phyloP scores from a whole-genome alignment of 305 asterid species.

The Salvia sclarea region DNA sequence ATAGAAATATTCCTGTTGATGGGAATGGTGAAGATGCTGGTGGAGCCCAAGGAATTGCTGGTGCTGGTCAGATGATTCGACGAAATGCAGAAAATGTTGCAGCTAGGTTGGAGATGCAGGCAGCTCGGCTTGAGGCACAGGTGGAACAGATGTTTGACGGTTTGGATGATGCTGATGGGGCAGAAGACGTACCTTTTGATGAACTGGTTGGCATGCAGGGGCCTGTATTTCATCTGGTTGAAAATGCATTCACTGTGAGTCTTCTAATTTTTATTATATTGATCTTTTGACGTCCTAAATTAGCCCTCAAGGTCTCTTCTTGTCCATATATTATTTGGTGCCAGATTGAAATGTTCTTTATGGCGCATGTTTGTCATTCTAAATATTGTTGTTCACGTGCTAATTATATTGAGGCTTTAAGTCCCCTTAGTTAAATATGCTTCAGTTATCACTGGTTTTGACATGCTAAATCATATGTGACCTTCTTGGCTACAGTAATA shows the following conservation, averaged over 20 bases:
- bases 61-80: constrained; percentile 86
- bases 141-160: constrained; percentile 99
- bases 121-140: constrained; percentile 95
- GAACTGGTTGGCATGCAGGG: constrained; percentile 99
- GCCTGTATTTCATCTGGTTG: constrained; percentile 94
- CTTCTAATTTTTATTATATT: constrained; percentile 20
- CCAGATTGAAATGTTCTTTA: not conserved
- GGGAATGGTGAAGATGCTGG: constrained; percentile 82
- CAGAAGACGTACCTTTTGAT: constrained; percentile 97
- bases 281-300: not conserved
- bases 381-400: not conserved
- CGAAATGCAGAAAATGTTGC: constrained; percentile 99
- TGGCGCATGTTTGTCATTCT: not conserved
- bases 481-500: not conserved
- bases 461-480: not conserved
- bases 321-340: not conserved
- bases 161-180: constrained; percentile 97
- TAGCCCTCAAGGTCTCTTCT: not conserved
- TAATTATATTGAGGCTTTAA: not conserved
- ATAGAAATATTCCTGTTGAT: constrained; percentile 66
- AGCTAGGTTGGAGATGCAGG: constrained; percentile 97
- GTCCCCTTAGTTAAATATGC: not conserved
- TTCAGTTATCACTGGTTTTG: not conserved
- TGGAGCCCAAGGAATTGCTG: constrained; percentile 87
- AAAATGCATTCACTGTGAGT: constrained; percentile 94